phyloP scores from a whole-genome alignment of 2,329 filamentous ascomycete species.

The Xylariaceae sp. region DNA sequence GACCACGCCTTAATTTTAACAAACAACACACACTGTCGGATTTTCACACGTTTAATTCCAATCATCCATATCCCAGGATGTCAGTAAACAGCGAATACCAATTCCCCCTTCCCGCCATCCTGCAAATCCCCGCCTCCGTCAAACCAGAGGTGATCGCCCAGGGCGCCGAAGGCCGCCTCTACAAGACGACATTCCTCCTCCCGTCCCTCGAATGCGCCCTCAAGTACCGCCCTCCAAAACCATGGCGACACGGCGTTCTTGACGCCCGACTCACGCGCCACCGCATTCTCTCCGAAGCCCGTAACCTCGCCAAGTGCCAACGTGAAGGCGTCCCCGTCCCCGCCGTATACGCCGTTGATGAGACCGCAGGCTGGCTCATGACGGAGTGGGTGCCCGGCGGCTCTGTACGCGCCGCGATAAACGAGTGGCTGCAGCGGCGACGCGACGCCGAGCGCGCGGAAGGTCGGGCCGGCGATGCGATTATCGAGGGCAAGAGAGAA shows the following conservation, averaged over 20 bases:
- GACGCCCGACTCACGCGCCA: slow-evolving; percentile 82
- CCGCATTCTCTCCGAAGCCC: slow-evolving; percentile 81
- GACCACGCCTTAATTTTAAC: background rate
- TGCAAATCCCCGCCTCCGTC: slow-evolving; percentile 55
- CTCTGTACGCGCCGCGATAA: slow-evolving; percentile 65
- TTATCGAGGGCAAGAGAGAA: slow-evolving; percentile 31
- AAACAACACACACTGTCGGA: background rate
- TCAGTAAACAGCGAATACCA: slow-evolving; percentile 9
- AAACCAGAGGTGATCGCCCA: slow-evolving; percentile 73
- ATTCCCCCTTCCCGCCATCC: slow-evolving; percentile 57
- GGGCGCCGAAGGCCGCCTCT: slow-evolving; percentile 93
- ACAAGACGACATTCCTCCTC: slow-evolving; percentile 74
- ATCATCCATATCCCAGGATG: slow-evolving; percentile 7
- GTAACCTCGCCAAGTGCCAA: slow-evolving; percentile 73
- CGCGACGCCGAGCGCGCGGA: slow-evolving; percentile 31
- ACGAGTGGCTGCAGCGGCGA: slow-evolving; percentile 57
- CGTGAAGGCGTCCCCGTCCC: slow-evolving; percentile 79
- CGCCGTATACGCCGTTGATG: slow-evolving; percentile 66
- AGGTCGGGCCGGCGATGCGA: slow-evolving; percentile 27
- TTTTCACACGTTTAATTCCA: background rate
- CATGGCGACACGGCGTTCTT: slow-evolving; percentile 85
- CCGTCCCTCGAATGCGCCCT: slow-evolving; percentile 67
- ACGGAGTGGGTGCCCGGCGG: slow-evolving; percentile 78
- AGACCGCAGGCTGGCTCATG: slow-evolving; percentile 65
- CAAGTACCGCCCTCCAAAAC: slow-evolving; percentile 86